Evolutionary conservation across 257 asterid species (phyloP), one percentile per base, ranked within the genome.

Genomic region (Fraxinus quadrangulata): DNA sequence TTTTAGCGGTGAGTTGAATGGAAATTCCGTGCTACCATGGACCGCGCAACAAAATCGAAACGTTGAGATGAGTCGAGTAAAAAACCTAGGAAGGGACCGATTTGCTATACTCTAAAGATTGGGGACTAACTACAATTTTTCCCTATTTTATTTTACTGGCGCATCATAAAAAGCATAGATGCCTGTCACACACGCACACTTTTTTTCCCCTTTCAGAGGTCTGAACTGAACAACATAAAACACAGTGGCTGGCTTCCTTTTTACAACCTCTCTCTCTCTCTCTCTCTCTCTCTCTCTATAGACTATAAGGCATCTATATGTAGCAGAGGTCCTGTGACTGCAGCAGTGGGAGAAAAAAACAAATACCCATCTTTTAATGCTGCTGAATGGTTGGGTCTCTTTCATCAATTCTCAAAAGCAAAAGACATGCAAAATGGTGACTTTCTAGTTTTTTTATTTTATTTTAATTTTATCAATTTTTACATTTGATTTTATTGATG

Each of bases 351-450:
- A 67, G 78, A 77, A 76, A 70, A 66, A 79, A 73, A 80, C 75
- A 80, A 80, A 76, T 19, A 59, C 73, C 54, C 82, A 56, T 73
- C 78, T 81, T 81, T 77, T 77, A 77, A 70, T 77, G 70, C 59
- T 37, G 42, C 67, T 37, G 42, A 51, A 80, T 73, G 80, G 79
- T 77, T 30, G 81, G 26, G 85, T 75, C 83, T 37, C 78, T 78
- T 74, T 78, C 84, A 80, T 66, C 75, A 75, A 71, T 73, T 70
- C 73, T 73, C 61, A 78, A 79, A 78, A 72, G 66, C 12, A 42
- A 69, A 81, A 47, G 70, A 75, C 78, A 66, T 71, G 56, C 63
- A 47, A 51, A 71, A 59, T 66, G n/a, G 30, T 67, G 47, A 63
- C 72, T 40, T 26, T 63, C 16, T 42, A 40, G 4, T 11, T 40